Evolutionary conservation across 2,329 filamentous ascomycete genomes (phyloP).

Genomic region (Colletotrichum eleusines): DNA sequence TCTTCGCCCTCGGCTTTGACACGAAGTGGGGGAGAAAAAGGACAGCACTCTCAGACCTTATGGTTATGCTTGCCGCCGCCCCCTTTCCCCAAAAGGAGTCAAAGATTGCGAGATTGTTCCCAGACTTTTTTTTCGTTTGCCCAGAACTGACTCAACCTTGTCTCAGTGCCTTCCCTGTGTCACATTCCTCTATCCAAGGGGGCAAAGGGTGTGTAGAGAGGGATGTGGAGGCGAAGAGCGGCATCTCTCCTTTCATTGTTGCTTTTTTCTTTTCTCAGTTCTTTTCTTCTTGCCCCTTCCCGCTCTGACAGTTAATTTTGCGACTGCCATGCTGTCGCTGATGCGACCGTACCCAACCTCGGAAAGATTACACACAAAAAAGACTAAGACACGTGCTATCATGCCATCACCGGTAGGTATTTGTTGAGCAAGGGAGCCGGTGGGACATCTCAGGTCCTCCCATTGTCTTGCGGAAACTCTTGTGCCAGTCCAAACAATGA

Average conservation of each 20-base stretch:
- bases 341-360: neutral
- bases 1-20: slow-evolving; percentile 10
- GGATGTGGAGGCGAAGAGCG: neutral
- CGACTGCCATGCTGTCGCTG: slow-evolving; percentile 1
- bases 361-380: neutral
- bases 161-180: slow-evolving; percentile 26
- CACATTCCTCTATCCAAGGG: neutral
- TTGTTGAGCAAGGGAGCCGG: slow-evolving; percentile 26
- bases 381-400: slow-evolving; percentile 1
- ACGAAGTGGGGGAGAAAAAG: slow-evolving; percentile 16
- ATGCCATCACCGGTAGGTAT: slow-evolving; percentile 9
- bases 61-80: neutral
- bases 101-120: slow-evolving; percentile 35
- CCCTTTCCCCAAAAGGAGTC: slow-evolving; percentile 8
- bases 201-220: slow-evolving; percentile 9
- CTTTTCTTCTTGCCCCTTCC: neutral
- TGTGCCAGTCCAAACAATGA: slow-evolving; percentile 10
- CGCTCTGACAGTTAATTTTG: neutral
- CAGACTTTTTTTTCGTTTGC: slow-evolving; percentile 25
- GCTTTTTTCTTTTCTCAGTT: neutral
- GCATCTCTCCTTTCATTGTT: neutral
- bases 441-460: neutral
- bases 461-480: slow-evolving; percentile 16
- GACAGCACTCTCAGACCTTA: neutral
- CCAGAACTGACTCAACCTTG: slow-evolving; percentile 23